These are phyloP conservation scores for Penicillium sp. DNA, from an alignment of 2,329 filamentous ascomycete species.

Conservation along the genomic window DNA sequence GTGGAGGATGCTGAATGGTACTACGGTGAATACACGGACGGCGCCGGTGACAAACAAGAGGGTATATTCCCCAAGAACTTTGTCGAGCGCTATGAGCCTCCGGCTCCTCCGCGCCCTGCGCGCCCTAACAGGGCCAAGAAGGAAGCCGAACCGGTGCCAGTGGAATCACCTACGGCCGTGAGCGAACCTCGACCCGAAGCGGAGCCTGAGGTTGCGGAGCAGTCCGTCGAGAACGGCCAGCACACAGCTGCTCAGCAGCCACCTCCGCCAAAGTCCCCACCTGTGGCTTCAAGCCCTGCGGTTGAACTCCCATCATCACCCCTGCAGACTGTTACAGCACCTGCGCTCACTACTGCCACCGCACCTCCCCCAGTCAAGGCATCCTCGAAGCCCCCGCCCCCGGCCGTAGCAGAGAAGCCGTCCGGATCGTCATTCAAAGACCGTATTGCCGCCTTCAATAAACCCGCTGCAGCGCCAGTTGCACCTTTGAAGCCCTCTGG, in stretches of 20 bases:
- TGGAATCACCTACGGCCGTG: conserved; percentile 24
- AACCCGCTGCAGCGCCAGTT: conserved; percentile 74
- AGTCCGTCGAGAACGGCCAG: conserved; percentile 23
- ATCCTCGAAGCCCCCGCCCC: conserved; percentile 59
- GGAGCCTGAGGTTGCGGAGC: conserved; percentile 32
- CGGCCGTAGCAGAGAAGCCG: conserved; percentile 66
- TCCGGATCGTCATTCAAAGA: conserved; percentile 77
- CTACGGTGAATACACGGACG: conserved; percentile 77
- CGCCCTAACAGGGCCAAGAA: conserved; percentile 66
- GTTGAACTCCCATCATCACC: conserved; percentile 27
- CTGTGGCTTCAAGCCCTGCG: conserved; percentile 22
- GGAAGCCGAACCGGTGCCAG: conserved; percentile 45
- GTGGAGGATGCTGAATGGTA: conserved; percentile 95
- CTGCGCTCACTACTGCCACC: conserved; percentile 27
- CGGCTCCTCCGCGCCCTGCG: conserved; percentile 77
- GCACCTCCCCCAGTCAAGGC: conserved; percentile 39
- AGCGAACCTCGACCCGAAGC: conserved; percentile 29
- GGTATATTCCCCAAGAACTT: conserved; percentile 96
- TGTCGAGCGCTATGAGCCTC: conserved; percentile 91
- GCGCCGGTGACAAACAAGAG: conserved; percentile 66
- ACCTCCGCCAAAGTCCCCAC: conserved; percentile 21
- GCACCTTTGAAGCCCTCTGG: conserved; percentile 82
- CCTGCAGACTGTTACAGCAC: conserved; percentile 21
- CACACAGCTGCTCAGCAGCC: conserved; percentile 18
- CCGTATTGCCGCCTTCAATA: conserved; percentile 96